phyloP scores from a whole-genome alignment of 2,329 filamentous ascomycete species.

The Hymenoscyphus occultus region DNA sequence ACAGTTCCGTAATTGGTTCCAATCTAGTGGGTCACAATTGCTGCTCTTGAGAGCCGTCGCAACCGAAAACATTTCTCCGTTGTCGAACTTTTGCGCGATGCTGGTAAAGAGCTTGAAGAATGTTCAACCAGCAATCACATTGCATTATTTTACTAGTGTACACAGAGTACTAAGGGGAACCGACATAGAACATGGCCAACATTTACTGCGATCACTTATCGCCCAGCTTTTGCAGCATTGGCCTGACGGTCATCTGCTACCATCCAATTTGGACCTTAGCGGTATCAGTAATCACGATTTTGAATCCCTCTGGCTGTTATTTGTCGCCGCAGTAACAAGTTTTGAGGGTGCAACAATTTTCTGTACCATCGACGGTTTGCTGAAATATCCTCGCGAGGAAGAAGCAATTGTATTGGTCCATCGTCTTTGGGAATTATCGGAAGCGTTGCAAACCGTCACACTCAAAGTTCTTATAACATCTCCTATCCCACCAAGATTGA shows the following conservation, averaged over 20 bases:
- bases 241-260: background rate
- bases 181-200: background rate
- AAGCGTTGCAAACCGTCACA: background rate
- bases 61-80: background rate
- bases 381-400: background rate
- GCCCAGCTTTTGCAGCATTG: background rate
- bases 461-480: background rate
- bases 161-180: background rate
- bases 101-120: background rate
- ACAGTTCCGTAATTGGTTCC: background rate
- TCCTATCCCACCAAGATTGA: background rate
- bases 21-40: background rate
- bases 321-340: background rate
- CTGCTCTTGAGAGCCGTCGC: background rate
- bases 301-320: background rate
- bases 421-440: background rate
- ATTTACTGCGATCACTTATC: background rate
- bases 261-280: background rate
- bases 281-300: background rate
- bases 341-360: background rate
- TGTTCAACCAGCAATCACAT: background rate
- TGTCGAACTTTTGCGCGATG: constrained; percentile 1
- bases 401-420: background rate
- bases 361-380: background rate
- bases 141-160: background rate